These are phyloP conservation scores for Yarrowia sp. DNA, from an alignment of 805 yeast genomes.

Conservation along the genomic window DNA sequence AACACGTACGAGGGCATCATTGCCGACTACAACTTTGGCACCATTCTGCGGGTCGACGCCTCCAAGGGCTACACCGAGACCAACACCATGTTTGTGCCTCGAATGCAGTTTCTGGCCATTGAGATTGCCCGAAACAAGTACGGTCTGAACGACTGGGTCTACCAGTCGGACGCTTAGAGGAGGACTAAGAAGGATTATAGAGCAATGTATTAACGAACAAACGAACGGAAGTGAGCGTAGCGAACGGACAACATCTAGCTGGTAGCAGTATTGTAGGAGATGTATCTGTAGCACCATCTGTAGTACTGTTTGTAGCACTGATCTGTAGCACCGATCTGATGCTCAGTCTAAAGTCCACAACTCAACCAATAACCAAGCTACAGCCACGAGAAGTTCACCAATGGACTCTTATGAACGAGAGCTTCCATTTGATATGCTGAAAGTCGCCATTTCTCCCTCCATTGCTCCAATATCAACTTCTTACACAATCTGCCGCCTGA, in stretches of 20 bases:
- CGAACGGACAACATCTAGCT: not conserved
- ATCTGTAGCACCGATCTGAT: too few species aligned
- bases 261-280: too few species aligned
- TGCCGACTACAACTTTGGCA: conserved; percentile 95
- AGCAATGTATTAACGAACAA: not conserved
- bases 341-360: too few species aligned
- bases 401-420: not conserved
- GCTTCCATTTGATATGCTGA: not conserved
- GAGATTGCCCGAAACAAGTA: conserved; percentile 92
- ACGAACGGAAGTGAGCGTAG: too few species aligned
- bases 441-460: too few species aligned
- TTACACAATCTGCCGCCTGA: too few species aligned
- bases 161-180: conserved; percentile 46
- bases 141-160: conserved; percentile 91
- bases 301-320: too few species aligned
- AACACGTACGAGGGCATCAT: conserved; percentile 78
- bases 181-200: not conserved
- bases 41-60: conserved; percentile 79
- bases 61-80: conserved; percentile 79
- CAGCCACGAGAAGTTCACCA: not conserved
- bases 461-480: too few species aligned
- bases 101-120: conserved; percentile 93
- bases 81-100: conserved; percentile 84
- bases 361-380: too few species aligned
- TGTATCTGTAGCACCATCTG: too few species aligned